Base-by-base conservation (phyloP, 257 asterid species). In the Solanum pennellii region DNA sequence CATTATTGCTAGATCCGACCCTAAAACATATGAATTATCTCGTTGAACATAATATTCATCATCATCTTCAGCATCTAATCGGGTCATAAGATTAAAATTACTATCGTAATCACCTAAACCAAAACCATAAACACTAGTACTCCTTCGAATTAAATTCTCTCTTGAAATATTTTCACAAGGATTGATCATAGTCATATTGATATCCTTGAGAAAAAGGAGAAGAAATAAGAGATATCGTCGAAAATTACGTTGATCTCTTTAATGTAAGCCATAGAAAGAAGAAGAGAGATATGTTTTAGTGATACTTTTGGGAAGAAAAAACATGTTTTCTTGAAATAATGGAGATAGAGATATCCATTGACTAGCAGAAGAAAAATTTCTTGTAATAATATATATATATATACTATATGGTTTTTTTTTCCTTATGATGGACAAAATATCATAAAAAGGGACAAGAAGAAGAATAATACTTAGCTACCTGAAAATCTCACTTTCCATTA, bases 111-210 rank as follows among this genome's bases (percentile, higher is more conserved):
- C 60, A 71, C 85, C 82, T 77, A 83, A 68, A 29, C 86, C 88
- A 27, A 86, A 79, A 56, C 84, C 88, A 84, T 71, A 29, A 62
- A 88, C 89, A 23, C 89, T 71, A 71, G n/a, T 31, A 71, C 77
- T 87, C 6, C 86, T 79, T 74, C 37, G 89, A 83, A 86, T 68
- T 12, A 31, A 86, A 42, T 86, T 91, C 86, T 90, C 90, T 56
- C 86, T 88, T 42, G 90, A 88, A 35, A 87, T 77, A 37, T 89
- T 90, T 79, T 80, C 88, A 45, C 87, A 91, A 76, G 92, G 82
- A 65, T 92, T 88, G 89, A 95, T 89, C 97, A 94, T 95, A 93
- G 96, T 96, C 99, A 93, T 95, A 62, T 82, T 88, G 90, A 90
- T 60, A 56, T 56, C 65, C 65, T 56, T 3, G 65, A 56, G 65